Percentiles rank a stretch among this genome's conserved stretches.
Conservation (phyloP, 805 yeast species). For the Kodamaea laetipori region DNA sequence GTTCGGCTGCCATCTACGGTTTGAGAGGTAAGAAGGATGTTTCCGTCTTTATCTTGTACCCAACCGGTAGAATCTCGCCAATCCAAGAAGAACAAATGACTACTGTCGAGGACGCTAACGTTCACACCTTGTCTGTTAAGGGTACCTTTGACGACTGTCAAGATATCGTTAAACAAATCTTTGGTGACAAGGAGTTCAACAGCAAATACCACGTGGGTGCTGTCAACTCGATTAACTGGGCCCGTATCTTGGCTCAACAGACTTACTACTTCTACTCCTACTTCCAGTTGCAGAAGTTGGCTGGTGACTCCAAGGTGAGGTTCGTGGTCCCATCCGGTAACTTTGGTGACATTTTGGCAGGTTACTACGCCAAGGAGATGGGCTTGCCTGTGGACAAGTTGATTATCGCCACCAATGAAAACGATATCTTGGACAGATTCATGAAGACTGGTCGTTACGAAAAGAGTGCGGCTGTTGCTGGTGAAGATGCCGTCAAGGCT, state of each 20-base stretch:
- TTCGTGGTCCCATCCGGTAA: conserved; percentile 97
- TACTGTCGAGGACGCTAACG: conserved; percentile 88
- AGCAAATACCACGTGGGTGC: conserved; percentile 93
- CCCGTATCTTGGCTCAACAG: conserved; percentile 95
- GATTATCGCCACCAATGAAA: conserved; percentile 93
- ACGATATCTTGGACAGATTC: conserved; percentile 93
- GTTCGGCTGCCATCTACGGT: conserved; percentile 98
- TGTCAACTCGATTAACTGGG: conserved; percentile 98
- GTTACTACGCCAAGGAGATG: conserved; percentile 92
- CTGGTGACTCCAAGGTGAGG: conserved; percentile 48
- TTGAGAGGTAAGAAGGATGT: conserved; percentile 95
- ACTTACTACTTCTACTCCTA: conserved; percentile 94
- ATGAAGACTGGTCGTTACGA: conserved; percentile 83
- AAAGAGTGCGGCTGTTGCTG: conserved; percentile 54
- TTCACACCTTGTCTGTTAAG: conserved; percentile 90
- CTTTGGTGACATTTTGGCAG: conserved; percentile 97
- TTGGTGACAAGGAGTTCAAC: conserved; percentile 88
- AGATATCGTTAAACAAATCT: conserved; percentile 89
- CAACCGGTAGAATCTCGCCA: conserved; percentile 96
- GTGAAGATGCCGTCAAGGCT: conserved; percentile 60
- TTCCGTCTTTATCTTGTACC: conserved; percentile 94
- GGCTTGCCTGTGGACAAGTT: conserved; percentile 87
- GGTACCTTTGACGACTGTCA: conserved; percentile 99
- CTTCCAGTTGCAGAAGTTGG: conserved; percentile 61
- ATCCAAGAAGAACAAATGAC: conserved; percentile 99